Percentiles rank a stretch among this genome's conserved stretches.
phyloP scores from a whole-genome alignment of 2,329 filamentous ascomycete genomes.

The Sarocladiaceae sp. region DNA sequence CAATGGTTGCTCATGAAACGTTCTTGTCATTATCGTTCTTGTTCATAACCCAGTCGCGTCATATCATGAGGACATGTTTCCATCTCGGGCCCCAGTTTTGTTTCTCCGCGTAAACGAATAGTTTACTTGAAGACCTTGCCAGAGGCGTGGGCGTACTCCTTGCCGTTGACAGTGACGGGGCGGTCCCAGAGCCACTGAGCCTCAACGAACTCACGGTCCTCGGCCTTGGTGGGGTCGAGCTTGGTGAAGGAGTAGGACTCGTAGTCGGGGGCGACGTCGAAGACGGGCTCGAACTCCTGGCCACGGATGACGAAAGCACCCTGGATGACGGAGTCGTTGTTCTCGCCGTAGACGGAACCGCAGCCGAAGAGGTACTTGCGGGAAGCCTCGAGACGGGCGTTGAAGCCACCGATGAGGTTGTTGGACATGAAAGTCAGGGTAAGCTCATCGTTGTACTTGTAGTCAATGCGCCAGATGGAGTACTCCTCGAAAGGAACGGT shows the following conservation, averaged over 20 bases:
- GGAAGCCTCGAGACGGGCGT: conserved; percentile 91
- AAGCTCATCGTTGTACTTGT: conserved; percentile 99
- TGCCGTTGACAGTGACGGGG: conserved; percentile 73
- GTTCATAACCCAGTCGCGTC: conserved; percentile 2
- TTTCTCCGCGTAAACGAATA: conserved; percentile 10
- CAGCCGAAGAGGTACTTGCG: conserved; percentile 97
- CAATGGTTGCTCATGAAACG: conserved; percentile 1
- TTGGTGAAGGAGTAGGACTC: conserved; percentile 97
- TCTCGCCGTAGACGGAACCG: conserved; percentile 81
- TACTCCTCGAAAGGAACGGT: conserved; percentile 92
- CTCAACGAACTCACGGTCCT: conserved; percentile 82
- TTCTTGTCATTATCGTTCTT: conserved; percentile 5
- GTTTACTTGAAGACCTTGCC: conserved; percentile 99
- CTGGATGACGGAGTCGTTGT: conserved; percentile 85
- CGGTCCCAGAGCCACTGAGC: conserved; percentile 92
- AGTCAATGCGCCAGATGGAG: conserved; percentile 89
- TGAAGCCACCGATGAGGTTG: conserved; percentile 98
- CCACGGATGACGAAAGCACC: conserved; percentile 95
- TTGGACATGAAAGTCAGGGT: conserved; percentile 98
- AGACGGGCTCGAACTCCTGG: conserved; percentile 78
- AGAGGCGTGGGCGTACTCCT: conserved; percentile 82
- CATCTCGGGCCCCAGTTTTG: conserved; percentile 12
- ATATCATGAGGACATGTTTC: conserved; percentile 12
- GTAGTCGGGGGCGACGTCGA: conserved; percentile 94
- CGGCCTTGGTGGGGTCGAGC: conserved; percentile 82